Evolutionary conservation across 441 rosid species (phyloP).

Genomic region (Geranium incanum): DNA sequence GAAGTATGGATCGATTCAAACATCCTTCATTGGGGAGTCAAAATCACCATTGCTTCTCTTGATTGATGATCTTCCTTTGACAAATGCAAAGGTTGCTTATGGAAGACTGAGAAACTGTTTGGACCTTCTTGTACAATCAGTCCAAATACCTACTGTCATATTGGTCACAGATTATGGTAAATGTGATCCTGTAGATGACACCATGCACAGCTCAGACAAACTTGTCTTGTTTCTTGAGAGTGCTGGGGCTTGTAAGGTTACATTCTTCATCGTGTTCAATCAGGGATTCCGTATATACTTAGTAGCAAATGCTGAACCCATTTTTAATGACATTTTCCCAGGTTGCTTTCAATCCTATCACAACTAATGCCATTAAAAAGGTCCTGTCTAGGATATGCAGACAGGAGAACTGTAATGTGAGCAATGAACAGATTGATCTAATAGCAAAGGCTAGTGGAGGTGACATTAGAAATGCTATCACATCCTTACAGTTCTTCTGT

Average conservation of each 20-base stretch:
- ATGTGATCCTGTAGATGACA: no score
- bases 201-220: no score
- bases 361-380: constrained; percentile 69
- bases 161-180: no score
- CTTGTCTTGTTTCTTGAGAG: no score
- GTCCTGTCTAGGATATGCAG: constrained; percentile 62
- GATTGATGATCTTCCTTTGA: constrained; percentile 85
- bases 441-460: constrained; percentile 80
- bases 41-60: constrained; percentile 43
- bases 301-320: constrained; percentile 2
- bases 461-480: constrained; percentile 86
- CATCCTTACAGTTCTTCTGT: constrained; percentile 73
- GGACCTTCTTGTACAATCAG: constrained; percentile 59
- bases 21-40: constrained; percentile 30
- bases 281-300: not conserved
- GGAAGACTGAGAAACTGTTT: constrained; percentile 61
- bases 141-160: constrained; percentile 16
- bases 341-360: constrained; percentile 81
- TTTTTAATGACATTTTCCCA: constrained; percentile 32
- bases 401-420: constrained; percentile 48
- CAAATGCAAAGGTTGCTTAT: constrained; percentile 58
- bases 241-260: no score
- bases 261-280: not conserved
- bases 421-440: constrained; percentile 57
- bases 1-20: constrained; percentile 57